Evolutionary conservation across 371 early-diverging fungal species (phyloP).

Genomic region (Apophysomyces ossiformis): DNA sequence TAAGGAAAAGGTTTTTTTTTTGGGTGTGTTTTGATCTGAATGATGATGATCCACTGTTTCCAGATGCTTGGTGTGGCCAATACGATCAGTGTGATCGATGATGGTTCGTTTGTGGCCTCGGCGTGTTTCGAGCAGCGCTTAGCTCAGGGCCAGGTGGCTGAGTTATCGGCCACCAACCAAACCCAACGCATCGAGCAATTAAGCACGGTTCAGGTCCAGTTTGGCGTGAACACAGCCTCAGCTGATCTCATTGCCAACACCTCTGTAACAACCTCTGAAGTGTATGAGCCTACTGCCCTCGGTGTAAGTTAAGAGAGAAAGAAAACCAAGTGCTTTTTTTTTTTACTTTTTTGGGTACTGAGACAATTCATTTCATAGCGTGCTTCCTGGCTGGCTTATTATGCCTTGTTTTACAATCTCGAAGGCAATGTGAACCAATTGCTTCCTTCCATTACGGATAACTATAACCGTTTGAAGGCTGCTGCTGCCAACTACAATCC

Average conservation of each 20-base stretch:
- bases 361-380: slow-evolving; percentile 43
- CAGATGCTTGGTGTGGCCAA: slow-evolving; percentile 70
- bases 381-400: slow-evolving; percentile 81
- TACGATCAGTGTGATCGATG: slow-evolving; percentile 56
- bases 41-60: not conserved
- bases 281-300: slow-evolving; percentile 54
- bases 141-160: slow-evolving; percentile 25
- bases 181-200: slow-evolving; percentile 50
- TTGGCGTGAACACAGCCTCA: slow-evolving; percentile 32
- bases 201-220: slow-evolving; percentile 45
- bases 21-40: not conserved
- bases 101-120: slow-evolving; percentile 63
- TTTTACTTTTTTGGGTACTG: not conserved
- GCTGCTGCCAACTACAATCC: slow-evolving; percentile 52
- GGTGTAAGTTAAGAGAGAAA: slow-evolving; percentile 49
- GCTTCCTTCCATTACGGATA: slow-evolving; percentile 57
- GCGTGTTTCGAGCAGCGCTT: slow-evolving; percentile 68
- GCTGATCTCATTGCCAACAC: slow-evolving; percentile 27
- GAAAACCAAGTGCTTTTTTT: not conserved
- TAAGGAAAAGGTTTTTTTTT: too few species aligned
- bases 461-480: slow-evolving; percentile 67
- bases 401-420: slow-evolving; percentile 74
- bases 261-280: slow-evolving; percentile 34
- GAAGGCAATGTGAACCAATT: slow-evolving; percentile 67
- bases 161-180: slow-evolving; percentile 41